phyloP scores from a whole-genome alignment of 208 protist species.

The Trypanosoma brucei region DNA sequence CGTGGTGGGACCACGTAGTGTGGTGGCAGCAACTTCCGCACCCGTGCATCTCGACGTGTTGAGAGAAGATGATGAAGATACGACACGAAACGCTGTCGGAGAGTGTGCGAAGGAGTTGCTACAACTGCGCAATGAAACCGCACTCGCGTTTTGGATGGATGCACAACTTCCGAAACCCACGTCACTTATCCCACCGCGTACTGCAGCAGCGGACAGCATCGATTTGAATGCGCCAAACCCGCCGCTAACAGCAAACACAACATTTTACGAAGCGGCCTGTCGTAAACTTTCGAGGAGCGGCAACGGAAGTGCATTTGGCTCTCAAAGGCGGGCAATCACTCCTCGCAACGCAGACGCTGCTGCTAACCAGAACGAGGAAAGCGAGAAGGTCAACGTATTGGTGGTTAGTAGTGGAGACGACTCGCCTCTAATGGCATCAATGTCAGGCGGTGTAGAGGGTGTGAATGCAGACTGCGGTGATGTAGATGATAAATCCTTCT shows the following conservation, averaged over 20 bases:
- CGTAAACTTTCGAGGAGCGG: slow-evolving; percentile 9
- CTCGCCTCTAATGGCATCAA: neutral
- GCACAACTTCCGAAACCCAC: slow-evolving; percentile 23
- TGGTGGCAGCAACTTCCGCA: neutral
- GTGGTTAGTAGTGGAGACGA: neutral
- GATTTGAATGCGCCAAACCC: slow-evolving; percentile 12
- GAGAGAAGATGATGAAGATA: slow-evolving; percentile 22
- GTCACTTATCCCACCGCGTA: slow-evolving; percentile 6
- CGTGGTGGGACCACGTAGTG: slow-evolving; percentile 3
- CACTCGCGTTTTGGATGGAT: slow-evolving; percentile 34
- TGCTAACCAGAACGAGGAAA: neutral
- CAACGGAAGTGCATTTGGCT: neutral
- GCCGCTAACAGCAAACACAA: slow-evolving; percentile 19
- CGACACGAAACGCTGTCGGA: slow-evolving; percentile 11
- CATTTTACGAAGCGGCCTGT: slow-evolving; percentile 18
- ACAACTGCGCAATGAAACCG: slow-evolving; percentile 26
- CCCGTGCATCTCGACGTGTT: slow-evolving; percentile 3
- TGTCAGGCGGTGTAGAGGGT: neutral
- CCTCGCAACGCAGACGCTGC: neutral
- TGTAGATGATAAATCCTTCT: neutral
- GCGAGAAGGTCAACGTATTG: neutral
- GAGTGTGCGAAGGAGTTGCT: slow-evolving; percentile 20
- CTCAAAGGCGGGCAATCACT: neutral
- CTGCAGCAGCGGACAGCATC: neutral
- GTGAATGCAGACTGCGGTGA: slow-evolving; percentile 11